phyloP scores from a whole-genome alignment of 202 grass and related monocot genomes.

The Zizania palustris region DNA sequence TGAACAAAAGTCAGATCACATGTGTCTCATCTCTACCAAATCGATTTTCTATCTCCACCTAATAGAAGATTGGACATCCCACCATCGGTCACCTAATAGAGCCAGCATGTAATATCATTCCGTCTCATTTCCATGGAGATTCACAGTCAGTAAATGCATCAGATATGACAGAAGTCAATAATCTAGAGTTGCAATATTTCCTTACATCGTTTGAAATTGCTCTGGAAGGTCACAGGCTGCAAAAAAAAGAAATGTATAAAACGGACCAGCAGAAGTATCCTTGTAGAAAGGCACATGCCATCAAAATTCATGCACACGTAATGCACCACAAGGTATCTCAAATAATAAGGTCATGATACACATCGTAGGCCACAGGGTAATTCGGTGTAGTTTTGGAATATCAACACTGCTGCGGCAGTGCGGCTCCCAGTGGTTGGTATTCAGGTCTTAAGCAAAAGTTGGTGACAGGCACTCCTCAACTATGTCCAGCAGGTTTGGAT shows the following conservation, averaged over 20 bases:
- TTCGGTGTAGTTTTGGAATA: background rate
- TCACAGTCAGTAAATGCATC: background rate
- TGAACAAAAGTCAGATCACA: no score
- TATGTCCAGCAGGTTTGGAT: conserved; percentile 72
- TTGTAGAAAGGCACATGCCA: background rate
- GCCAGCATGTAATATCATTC: background rate
- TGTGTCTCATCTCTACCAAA: no score
- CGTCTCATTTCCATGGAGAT: background rate
- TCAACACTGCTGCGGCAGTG: background rate
- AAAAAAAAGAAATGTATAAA: conserved; percentile 16
- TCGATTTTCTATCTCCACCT: no score
- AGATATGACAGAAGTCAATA: background rate
- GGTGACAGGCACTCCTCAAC: conserved; percentile 82
- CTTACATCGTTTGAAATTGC: background rate
- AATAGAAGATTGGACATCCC: no score
- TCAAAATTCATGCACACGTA: conserved; percentile 31
- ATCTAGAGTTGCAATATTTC: conserved; percentile 7
- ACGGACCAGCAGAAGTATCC: background rate
- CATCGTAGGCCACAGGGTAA: background rate
- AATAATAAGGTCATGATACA: background rate
- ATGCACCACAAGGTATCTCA: background rate
- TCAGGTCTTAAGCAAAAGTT: conserved; percentile 56
- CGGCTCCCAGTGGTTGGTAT: background rate
- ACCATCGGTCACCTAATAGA: no score
- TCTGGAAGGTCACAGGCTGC: conserved; percentile 10